Base-by-base conservation (phyloP, 2,329 filamentous ascomycete species). In the Geosmithia putterillii region DNA sequence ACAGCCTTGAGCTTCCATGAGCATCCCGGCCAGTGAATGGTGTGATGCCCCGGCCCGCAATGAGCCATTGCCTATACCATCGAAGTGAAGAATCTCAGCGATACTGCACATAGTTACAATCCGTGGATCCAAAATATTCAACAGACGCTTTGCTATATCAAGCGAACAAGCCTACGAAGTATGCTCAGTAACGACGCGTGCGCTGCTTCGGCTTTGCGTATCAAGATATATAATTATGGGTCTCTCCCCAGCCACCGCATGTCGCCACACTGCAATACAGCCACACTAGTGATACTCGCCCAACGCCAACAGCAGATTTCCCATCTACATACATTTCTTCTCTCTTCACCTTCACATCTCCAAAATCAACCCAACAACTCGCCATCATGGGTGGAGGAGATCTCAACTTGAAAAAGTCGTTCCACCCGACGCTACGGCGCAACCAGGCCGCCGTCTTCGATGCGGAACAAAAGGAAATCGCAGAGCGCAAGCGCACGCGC, bases 401-500 rank as follows among this genome's bases (percentile, higher is more conserved):
- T 73, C 77, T 98, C 57, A 95, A 96, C 58, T 67, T 94, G 54
- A 95, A 95, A 67, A 87, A 88, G 66, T 85, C 86, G 71, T 98
- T 90, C 80, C 90, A 98, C 66, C 90, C 92, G 47, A 79, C 81
- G 54, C 74, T 95, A 51, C 79, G 88, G 66, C 85, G 82, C 67
- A 98, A 98, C 63, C 92, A 94, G 70, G 79, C 79, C 62, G 79
- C 78, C 60, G 89, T 95, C 52, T 95, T 86, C 79, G 80, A 90
- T 48, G 86, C 94, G 62, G 89, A 96, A 59, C 82, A 92, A 61
- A 86, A 87, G 51, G 92, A 90, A 3, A 78, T 98, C 12, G 86
- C 92, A 43, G 92, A 98, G 71, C 83, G 92, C 63, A 96, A 96
- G 61, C 83, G 84, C 52, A 94, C 88, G 48, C 87, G 94, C 46